Conservation (phyloP, 2,329 filamentous ascomycete genomes). For the Metarhizium rileyi region DNA sequence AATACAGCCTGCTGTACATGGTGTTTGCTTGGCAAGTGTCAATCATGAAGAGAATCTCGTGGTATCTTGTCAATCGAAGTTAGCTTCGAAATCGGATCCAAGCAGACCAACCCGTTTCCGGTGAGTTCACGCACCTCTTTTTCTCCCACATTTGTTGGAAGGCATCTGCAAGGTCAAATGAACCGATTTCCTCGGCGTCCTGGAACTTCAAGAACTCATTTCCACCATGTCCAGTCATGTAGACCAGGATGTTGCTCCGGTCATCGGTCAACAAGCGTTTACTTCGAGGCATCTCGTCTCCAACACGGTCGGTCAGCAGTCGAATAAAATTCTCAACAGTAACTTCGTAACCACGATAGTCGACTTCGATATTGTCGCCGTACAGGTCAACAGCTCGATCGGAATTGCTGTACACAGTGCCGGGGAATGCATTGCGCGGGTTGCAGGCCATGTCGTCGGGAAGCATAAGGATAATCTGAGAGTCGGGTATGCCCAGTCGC, state of each 20-base stretch:
- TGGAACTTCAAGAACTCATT: slow-evolving; percentile 99
- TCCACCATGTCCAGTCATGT: slow-evolving; percentile 97
- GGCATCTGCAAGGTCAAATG: slow-evolving; percentile 90
- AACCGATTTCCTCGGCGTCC: slow-evolving; percentile 93
- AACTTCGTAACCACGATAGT: slow-evolving; percentile 96
- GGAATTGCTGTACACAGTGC: slow-evolving; percentile 96
- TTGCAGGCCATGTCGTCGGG: slow-evolving; percentile 99
- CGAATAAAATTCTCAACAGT: slow-evolving; percentile 99
- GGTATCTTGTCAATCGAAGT: slow-evolving; percentile 45
- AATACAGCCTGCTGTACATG: slow-evolving; percentile 98
- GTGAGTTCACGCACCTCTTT: slow-evolving; percentile 55
- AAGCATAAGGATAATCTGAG: slow-evolving; percentile 99
- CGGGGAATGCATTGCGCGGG: slow-evolving; percentile 93
- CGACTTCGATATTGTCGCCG: slow-evolving; percentile 97
- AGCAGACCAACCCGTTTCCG: background rate
- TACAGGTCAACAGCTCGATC: slow-evolving; percentile 93
- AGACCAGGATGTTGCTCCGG: slow-evolving; percentile 91
- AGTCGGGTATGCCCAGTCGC: slow-evolving; percentile 92
- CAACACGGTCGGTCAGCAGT: slow-evolving; percentile 85
- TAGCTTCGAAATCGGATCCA: background rate
- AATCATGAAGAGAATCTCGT: slow-evolving; percentile 99
- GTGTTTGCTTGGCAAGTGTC: slow-evolving; percentile 99
- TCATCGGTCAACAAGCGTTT: slow-evolving; percentile 92
- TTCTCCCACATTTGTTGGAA: slow-evolving; percentile 99
- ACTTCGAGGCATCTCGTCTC: slow-evolving; percentile 87